Base-by-base conservation (phyloP, 1,139 yeast species). In the Yamadazyma triangularis region DNA sequence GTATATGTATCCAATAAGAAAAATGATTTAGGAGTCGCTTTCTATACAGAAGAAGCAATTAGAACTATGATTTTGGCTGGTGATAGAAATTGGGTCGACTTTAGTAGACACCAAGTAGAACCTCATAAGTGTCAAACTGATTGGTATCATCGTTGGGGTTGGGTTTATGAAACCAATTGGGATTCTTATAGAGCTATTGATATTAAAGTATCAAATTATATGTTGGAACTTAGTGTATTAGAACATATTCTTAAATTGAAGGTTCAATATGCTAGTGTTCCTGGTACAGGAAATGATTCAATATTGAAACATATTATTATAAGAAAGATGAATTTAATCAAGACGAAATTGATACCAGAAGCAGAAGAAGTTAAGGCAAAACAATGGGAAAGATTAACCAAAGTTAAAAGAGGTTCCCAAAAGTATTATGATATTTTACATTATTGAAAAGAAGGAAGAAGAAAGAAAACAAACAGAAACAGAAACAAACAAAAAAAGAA, bases 71-170 rank as follows among this genome's bases (percentile, higher is more conserved):
- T 44, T 18, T 25, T 39, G 9, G 23, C 27, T 22, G 43, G 44
- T 7, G 39, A 35, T n/a, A 33, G 43, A 9, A 14, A 26, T 16
- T 11, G 20, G 4, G 28, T 26, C 6, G 38, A 40, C 21, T 43
- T 36, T 27, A 12, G 6, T 14, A 9, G 12, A 8, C n/a, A 27
- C 2, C 6, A 7, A 2, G 6, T 22, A 13, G 26, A 27, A n/a
- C 16, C 30, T 26, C 38, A 32, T 24, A 6, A n/a, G 5, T 31
- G 35, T 4, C 31, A 20, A 13, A 23, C 13, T 1, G 44, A 44
- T 8, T 45, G 49, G 49, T 45, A 29, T 25, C 42, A 40, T 27
- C 26, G 26, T 27, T 45, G 45, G 44, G 49, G 49, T 1, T 38
- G 33, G 26, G 44, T 38, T 4, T 45, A 44, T 26, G 36, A 36